phyloP scores from a whole-genome alignment of 108 stramenopile genomes.

The Conticribra guillardii region DNA sequence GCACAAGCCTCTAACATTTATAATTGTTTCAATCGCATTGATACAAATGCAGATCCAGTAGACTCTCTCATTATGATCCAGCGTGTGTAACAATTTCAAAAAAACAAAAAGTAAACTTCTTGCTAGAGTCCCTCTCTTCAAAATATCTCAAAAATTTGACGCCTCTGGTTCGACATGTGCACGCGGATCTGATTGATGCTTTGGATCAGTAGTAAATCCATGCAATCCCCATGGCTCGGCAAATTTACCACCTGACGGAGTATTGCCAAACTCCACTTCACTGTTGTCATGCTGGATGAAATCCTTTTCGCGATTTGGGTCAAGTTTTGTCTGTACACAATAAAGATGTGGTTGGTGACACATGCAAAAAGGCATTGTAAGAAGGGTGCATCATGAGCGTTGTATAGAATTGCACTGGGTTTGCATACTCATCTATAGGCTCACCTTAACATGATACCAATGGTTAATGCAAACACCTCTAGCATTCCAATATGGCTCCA shows the following conservation, averaged over 20 bases:
- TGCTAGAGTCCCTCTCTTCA: too few relatives aligned
- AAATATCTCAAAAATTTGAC: background rate
- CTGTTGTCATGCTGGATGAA: slow-evolving; percentile 5
- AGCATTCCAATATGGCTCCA: slow-evolving; percentile 81
- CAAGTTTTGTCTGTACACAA: slow-evolving; percentile 32
- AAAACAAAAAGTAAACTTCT: too few relatives aligned
- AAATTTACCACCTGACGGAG: slow-evolving; percentile 42
- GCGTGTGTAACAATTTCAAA: too few relatives aligned
- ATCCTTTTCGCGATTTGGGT: slow-evolving; percentile 36
- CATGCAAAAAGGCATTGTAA: too few relatives aligned
- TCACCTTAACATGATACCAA: slow-evolving; percentile 43
- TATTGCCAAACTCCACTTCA: slow-evolving; percentile 34
- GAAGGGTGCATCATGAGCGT: too few relatives aligned
- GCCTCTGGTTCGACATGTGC: background rate
- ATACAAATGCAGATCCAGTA: too few relatives aligned
- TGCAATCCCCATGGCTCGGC: slow-evolving; percentile 29
- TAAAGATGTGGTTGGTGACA: too few relatives aligned
- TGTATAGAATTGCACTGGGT: too few relatives aligned
- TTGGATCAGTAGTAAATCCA: slow-evolving; percentile 40
- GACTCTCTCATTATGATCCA: too few relatives aligned
- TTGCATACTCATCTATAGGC: too few relatives aligned
- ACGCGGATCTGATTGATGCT: slow-evolving; percentile 20
- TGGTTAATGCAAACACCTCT: slow-evolving; percentile 82
- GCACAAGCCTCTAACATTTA: too few relatives aligned
- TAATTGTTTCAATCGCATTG: too few relatives aligned